phyloP scores from a whole-genome alignment of 2,329 filamentous ascomycete species.

The Calonectria pteridis region DNA sequence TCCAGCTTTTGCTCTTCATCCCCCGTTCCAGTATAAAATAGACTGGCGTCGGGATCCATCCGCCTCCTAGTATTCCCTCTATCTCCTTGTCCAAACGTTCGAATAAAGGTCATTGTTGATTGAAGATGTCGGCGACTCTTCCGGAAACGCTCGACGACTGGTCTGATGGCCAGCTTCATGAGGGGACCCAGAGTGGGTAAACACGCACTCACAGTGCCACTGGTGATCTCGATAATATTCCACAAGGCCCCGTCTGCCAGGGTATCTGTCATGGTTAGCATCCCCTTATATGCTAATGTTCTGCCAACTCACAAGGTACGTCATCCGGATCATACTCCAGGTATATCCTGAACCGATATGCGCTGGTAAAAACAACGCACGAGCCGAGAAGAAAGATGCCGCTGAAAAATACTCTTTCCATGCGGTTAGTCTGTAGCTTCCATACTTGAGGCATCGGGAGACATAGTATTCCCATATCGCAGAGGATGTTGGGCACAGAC shows the following conservation, averaged over 20 bases:
- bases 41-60: neutral
- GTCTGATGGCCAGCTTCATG: neutral
- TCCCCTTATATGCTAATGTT: neutral
- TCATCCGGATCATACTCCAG: neutral
- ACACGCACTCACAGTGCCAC: neutral
- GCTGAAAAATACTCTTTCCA: neutral
- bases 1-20: neutral
- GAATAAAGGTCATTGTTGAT: neutral
- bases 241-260: neutral
- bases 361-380: neutral
- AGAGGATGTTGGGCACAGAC: neutral
- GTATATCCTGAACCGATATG: neutral
- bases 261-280: neutral
- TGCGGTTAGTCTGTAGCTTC: neutral
- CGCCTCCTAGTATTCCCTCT: neutral
- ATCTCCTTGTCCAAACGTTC: neutral
- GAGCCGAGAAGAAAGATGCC: neutral
- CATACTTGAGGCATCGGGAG: neutral
- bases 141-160: neutral
- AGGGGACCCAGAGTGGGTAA: neutral
- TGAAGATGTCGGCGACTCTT: neutral
- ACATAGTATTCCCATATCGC: neutral
- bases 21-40: neutral
- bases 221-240: neutral
- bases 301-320: neutral